phyloP scores from a whole-genome alignment of 345 rosid genomes.

The Hibiscus mutabilis region DNA sequence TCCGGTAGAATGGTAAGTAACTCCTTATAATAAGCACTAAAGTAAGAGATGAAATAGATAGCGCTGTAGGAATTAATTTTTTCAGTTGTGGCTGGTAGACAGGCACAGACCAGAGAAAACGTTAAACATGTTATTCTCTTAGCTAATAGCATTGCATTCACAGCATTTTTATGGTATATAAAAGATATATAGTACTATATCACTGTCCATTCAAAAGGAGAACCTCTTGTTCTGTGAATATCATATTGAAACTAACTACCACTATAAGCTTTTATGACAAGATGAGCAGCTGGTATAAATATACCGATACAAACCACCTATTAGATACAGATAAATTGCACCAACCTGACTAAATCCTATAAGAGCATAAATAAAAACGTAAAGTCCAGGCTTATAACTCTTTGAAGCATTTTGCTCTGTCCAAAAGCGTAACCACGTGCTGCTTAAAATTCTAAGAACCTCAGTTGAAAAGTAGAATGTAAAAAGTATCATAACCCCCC shows the following conservation, averaged over 20 bases:
- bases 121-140: not conserved
- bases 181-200: not conserved
- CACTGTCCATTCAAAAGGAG: not conserved
- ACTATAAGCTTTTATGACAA: not conserved
- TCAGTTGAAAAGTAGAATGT: constrained; percentile 66
- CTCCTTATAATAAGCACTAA: not conserved
- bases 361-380: constrained; percentile 53
- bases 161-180: not conserved
- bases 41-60: not conserved
- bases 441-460: constrained; percentile 73
- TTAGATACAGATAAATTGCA: constrained; percentile 21
- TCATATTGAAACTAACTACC: not conserved
- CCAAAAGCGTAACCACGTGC: constrained; percentile 92
- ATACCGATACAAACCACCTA: not conserved
- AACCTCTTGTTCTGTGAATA: not conserved
- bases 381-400: constrained; percentile 51
- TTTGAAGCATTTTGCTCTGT: constrained; percentile 59
- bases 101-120: not conserved
- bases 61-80: not conserved
- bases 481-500: constrained; percentile 75
- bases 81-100: not conserved
- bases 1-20: constrained; percentile 11
- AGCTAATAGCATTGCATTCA: not conserved
- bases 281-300: not conserved
- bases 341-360: constrained; percentile 76